Evolutionary conservation across 148 eudicot species (phyloP).

Genomic region (Selenicereus undatus): DNA sequence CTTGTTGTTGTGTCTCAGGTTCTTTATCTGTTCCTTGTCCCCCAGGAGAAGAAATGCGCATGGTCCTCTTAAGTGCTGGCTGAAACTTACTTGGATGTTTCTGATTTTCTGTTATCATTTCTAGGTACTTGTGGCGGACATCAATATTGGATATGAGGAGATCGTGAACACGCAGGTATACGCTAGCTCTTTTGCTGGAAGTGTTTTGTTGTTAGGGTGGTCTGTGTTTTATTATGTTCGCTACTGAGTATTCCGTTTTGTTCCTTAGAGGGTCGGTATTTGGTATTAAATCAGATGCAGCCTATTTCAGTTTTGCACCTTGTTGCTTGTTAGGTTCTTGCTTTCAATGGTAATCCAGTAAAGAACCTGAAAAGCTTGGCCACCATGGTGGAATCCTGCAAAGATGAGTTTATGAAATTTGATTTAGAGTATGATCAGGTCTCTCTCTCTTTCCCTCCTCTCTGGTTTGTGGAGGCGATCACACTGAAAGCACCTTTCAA

Average conservation of each 20-base stretch:
- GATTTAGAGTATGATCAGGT: slow-evolving; percentile 90
- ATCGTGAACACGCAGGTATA: slow-evolving; percentile 87
- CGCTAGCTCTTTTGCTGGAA: slow-evolving; percentile 3
- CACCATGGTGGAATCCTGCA: slow-evolving; percentile 75
- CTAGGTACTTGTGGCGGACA: slow-evolving; percentile 91
- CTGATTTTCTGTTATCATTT: background rate
- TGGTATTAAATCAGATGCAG: background rate
- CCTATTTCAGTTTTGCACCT: background rate
- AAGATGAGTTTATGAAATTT: slow-evolving; percentile 79
- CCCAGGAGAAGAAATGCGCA: too few species aligned
- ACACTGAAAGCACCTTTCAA: background rate
- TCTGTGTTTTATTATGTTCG: background rate
- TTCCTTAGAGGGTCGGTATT: background rate
- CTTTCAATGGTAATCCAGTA: slow-evolving; percentile 81
- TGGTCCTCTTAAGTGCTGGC: background rate
- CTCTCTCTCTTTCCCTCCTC: slow-evolving; percentile 9
- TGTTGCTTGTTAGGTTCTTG: slow-evolving; percentile 52
- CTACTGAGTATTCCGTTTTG: background rate
- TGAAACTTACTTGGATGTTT: slow-evolving; percentile 10
- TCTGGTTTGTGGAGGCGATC: background rate
- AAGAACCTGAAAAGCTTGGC: slow-evolving; percentile 88
- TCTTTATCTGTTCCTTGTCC: background rate
- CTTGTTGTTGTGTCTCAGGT: slow-evolving; percentile 95
- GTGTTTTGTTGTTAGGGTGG: background rate
- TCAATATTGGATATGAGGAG: slow-evolving; percentile 90